phyloP scores from a whole-genome alignment of 78 protist species.

The Dictyostelium firmibasis region DNA sequence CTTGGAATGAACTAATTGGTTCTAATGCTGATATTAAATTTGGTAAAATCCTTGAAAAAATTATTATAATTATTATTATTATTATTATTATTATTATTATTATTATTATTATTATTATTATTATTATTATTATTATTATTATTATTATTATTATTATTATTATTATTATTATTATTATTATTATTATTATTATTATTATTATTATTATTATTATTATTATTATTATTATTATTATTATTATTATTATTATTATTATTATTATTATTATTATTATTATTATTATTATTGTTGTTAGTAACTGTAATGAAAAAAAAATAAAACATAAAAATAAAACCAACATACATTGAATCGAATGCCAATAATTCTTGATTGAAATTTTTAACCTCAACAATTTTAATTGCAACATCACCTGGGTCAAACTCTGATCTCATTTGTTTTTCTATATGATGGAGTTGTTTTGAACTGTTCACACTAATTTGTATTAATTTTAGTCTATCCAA shows the following conservation, averaged over 20 bases:
- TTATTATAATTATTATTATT: not conserved
- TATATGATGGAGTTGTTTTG: not conserved
- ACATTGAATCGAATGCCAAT: constrained; percentile 53
- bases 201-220: not conserved
- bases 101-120: not conserved
- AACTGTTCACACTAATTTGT: not conserved
- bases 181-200: not conserved
- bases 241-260: not conserved
- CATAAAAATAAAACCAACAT: not conserved
- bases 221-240: not conserved
- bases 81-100: not conserved
- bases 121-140: not conserved
- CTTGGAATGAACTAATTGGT: constrained; percentile 4
- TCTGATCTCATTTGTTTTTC: not conserved
- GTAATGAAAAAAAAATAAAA: too few species aligned
- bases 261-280: not conserved
- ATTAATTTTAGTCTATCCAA: constrained; percentile 2
- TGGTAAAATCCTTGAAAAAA: constrained; percentile 22
- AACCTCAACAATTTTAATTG: constrained; percentile 9
- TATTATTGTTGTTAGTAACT: too few species aligned
- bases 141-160: not conserved
- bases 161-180: not conserved
- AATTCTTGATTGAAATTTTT: constrained; percentile 8
- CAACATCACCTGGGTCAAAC: constrained; percentile 30
- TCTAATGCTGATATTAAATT: constrained; percentile 57